Conservation (phyloP, 371 early-diverging fungal genomes). For the Dipsacomyces acuminosporus region DNA sequence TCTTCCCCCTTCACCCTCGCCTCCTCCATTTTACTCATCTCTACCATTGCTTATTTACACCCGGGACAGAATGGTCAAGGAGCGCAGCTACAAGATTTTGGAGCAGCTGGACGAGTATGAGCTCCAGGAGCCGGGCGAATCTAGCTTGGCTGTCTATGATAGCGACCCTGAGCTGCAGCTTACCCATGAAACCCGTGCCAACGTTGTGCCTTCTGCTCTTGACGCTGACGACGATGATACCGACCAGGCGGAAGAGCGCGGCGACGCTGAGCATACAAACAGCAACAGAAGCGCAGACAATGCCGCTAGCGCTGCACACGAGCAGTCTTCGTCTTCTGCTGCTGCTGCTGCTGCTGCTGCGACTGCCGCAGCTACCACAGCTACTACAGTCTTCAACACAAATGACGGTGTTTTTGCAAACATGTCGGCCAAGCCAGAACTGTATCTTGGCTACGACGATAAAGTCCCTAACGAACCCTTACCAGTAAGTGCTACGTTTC, state of each 20-base stretch:
- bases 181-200: constrained; percentile 28
- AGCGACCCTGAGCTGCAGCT: constrained; percentile 18
- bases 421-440: constrained; percentile 47
- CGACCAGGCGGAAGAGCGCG: constrained; percentile 9
- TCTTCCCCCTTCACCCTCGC: neutral
- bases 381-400: neutral
- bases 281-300: neutral
- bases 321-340: neutral
- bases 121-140: constrained; percentile 29
- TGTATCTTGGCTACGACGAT: constrained; percentile 47
- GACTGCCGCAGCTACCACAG: neutral
- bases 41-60: neutral
- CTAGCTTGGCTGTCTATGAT: constrained; percentile 14
- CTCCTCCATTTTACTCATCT: neutral
- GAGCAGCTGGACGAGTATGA: constrained; percentile 46
- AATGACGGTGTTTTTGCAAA: constrained; percentile 50
- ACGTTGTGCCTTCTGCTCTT: constrained; percentile 32
- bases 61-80: constrained; percentile 29
- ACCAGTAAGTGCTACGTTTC: constrained; percentile 42
- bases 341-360: neutral
- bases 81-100: constrained; percentile 45
- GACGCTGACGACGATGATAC: constrained; percentile 15
- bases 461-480: constrained; percentile 46
- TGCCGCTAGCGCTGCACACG: neutral
- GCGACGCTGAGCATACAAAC: neutral